Percentiles rank a stretch among this genome's conserved stretches.
phyloP scores from a whole-genome alignment of 345 rosid species.

The Stellera chamaejasme region DNA sequence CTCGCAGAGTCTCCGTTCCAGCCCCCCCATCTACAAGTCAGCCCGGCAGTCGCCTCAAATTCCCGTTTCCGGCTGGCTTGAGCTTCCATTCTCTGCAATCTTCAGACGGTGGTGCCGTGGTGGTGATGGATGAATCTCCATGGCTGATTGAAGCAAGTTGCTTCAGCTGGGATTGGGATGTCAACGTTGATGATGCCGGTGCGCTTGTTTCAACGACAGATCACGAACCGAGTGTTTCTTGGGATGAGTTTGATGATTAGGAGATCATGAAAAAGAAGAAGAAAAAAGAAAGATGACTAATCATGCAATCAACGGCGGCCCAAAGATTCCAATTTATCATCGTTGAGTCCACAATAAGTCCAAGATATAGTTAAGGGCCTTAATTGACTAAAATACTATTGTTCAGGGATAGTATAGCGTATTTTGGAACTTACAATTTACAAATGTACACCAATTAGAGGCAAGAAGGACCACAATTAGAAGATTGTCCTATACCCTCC shows the following conservation, averaged over 20 bases:
- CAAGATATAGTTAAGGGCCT: too few species aligned
- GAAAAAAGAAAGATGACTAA: too few species aligned
- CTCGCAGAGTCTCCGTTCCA: constrained; percentile 9
- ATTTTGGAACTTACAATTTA: too few species aligned
- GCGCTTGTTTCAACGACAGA: constrained; percentile 25
- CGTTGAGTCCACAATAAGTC: too few species aligned
- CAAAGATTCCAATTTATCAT: too few species aligned
- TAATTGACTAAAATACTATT: too few species aligned
- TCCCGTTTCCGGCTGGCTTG: constrained; percentile 19
- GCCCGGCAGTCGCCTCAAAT: constrained; percentile 13
- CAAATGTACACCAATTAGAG: too few species aligned
- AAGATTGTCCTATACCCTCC: too few species aligned
- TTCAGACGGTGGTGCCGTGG: too few species aligned
- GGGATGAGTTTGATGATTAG: constrained; percentile 30
- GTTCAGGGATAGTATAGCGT: too few species aligned
- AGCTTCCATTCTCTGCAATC: constrained; percentile 23
- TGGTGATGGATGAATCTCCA: constrained; percentile 18
- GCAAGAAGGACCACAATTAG: too few species aligned
- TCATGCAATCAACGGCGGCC: too few species aligned
- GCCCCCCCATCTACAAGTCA: constrained; percentile 13
- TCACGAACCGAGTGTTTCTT: constrained; percentile 30
- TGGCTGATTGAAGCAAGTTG: constrained; percentile 22
- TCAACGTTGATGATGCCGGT: constrained; percentile 30
- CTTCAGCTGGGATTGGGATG: constrained; percentile 38
- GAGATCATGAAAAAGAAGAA: constrained; percentile 14